Conservation (phyloP, 176 grass and related monocot species). For the Coix lacrymajobi region DNA sequence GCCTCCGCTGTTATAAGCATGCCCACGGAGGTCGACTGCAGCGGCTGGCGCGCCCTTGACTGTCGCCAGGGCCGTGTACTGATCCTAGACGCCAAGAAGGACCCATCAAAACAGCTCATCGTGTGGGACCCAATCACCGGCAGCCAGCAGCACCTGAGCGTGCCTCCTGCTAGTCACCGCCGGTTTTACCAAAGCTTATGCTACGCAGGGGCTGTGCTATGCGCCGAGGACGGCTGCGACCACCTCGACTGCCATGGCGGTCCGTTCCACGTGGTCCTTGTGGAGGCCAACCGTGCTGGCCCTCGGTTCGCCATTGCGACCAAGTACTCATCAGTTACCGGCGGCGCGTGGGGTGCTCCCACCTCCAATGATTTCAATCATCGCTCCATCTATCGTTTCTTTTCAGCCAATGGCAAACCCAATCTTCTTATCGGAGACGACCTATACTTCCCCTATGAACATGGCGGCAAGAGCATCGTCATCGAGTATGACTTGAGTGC, state of each 20-base stretch:
- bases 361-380: neutral
- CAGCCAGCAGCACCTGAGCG: neutral
- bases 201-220: neutral
- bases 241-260: neutral
- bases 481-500: too few relatives aligned
- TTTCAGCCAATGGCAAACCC: too few relatives aligned
- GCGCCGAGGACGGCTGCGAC: neutral
- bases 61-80: neutral
- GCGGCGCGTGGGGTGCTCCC: neutral
- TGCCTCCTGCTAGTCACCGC: too few relatives aligned
- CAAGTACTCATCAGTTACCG: neutral
- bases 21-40: rapidly evolving
- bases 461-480: too few relatives aligned
- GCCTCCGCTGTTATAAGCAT: neutral
- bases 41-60: neutral
- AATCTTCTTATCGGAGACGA: neutral
- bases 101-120: neutral
- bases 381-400: rapidly evolving
- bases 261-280: neutral
- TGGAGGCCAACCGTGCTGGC: neutral
- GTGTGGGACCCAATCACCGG: neutral
- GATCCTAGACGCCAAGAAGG: neutral
- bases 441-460: neutral
- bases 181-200: too few relatives aligned
- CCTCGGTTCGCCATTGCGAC: neutral